These are phyloP conservation scores for Coniochaeta sp. DNA, from an alignment of 2,329 filamentous ascomycete species.

Conservation along the genomic window DNA sequence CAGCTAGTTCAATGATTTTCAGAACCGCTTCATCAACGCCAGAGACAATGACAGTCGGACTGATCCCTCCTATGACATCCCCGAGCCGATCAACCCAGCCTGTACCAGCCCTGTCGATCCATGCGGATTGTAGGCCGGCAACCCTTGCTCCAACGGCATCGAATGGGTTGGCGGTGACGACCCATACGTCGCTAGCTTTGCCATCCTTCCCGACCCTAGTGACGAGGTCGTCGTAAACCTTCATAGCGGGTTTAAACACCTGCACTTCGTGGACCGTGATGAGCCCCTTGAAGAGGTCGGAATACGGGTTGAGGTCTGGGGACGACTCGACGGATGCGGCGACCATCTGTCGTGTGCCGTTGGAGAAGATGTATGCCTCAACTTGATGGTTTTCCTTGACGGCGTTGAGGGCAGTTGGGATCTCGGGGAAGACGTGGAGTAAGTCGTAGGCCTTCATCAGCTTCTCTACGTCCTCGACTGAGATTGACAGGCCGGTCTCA, in stretches of 20 bases:
- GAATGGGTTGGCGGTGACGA: constrained; percentile 68
- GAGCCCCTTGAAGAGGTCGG: constrained; percentile 40
- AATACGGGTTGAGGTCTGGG: constrained; percentile 42
- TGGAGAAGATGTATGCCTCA: constrained; percentile 59
- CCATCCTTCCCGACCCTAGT: constrained; percentile 37
- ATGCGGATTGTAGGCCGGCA: constrained; percentile 55
- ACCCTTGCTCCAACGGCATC: constrained; percentile 59
- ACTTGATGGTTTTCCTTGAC: constrained; percentile 33
- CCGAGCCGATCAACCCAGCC: constrained; percentile 61
- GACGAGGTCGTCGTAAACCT: constrained; percentile 53
- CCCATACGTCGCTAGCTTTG: constrained; percentile 48
- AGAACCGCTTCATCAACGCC: constrained; percentile 51
- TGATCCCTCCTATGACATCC: constrained; percentile 28
- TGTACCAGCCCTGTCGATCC: constrained; percentile 54
- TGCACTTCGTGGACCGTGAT: constrained; percentile 53
- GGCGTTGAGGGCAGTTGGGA: constrained; percentile 40
- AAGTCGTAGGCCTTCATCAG: constrained; percentile 59
- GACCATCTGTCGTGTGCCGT: constrained; percentile 59
- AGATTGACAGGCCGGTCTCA: constrained; percentile 43
- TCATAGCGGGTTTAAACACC: constrained; percentile 58
- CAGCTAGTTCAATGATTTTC: constrained; percentile 17
- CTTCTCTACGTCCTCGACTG: constrained; percentile 30
- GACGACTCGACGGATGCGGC: constrained; percentile 50
- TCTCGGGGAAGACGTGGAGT: constrained; percentile 58
- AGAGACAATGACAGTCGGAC: constrained; percentile 45